These are phyloP conservation scores for Primulina huaijiensis DNA, from an alignment of 257 asterid species.

Conservation along the genomic window DNA sequence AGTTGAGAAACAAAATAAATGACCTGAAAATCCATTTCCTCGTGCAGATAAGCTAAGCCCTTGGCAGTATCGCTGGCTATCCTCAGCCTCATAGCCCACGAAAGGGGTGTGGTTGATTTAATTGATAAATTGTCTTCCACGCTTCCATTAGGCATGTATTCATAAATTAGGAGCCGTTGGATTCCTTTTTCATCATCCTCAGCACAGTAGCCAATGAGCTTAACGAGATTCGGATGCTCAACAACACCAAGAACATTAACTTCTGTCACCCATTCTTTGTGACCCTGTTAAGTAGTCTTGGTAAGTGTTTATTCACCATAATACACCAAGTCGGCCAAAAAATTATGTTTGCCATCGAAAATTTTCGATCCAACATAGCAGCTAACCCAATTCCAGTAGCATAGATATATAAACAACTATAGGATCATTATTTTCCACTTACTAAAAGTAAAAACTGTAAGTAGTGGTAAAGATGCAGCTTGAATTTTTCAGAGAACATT, in stretches of 20 bases:
- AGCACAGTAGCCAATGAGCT: slow-evolving; percentile 89
- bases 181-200: slow-evolving; percentile 99
- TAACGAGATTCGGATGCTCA: slow-evolving; percentile 90
- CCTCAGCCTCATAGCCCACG: slow-evolving; percentile 87
- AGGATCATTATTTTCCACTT: background rate
- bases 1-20: slow-evolving; percentile 7
- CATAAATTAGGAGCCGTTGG: slow-evolving; percentile 86
- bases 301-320: slow-evolving; percentile 1
- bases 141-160: slow-evolving; percentile 86
- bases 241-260: slow-evolving; percentile 91
- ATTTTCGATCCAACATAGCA: background rate
- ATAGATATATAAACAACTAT: background rate
- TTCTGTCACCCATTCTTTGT: slow-evolving; percentile 99
- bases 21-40: slow-evolving; percentile 98
- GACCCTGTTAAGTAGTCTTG: slow-evolving; percentile 56
- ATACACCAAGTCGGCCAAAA: background rate
- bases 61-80: slow-evolving; percentile 90
- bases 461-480: background rate
- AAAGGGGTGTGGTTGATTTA: slow-evolving; percentile 55
- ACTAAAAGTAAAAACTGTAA: background rate
- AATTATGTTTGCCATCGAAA: background rate
- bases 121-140: slow-evolving; percentile 80
- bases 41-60: slow-evolving; percentile 84
- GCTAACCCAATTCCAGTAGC: background rate
- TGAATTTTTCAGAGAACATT: background rate